Base-by-base conservation (phyloP, 1,139 yeast species). In the Schwanniomyces etchellsii region DNA sequence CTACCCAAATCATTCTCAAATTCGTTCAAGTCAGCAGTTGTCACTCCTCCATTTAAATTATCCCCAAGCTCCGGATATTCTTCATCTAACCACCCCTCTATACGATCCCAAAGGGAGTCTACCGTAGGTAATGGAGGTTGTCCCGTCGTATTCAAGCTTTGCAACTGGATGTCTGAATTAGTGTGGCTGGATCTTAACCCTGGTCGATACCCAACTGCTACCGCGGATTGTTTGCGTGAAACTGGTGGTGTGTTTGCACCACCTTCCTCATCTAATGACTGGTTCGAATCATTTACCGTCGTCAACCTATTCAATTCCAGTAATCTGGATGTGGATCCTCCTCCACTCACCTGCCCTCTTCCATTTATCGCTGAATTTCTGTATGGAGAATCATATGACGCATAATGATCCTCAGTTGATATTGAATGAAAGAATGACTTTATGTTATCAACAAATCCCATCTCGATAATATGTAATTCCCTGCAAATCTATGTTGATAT, bases 1-100 rank as follows among this genome's bases (percentile, higher is more conserved):
- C 78, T 63, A 30, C 74, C 81, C 44, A 81, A 61, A 50, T 83
- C 93, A 38, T 71, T 71, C 50, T 83, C 93, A 41, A 84, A 69
- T 44, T 81, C 91, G 52, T 80, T 79, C 48, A 84, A 66, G 52
- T 84, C 94, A 20, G 83, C 81, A 15, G 74, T 66, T 3, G 91
- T 81, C 7, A 77, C 93, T 4, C 85, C 84, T 36, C 70, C 73
- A 42, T 77, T 72, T 47, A 84, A 57, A 52, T 75, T 78, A 50
- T 84, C 94, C 29, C 66, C 80, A 34, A 84, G 70, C 52, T 84
- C 95, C 2, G 94, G 91, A 49, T 80, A 84, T 52, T 81, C 81
- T 31, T 74, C 74, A 27, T 82, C 93, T 37, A 82, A 61, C 84
- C 89, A 82, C 25, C 62, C 55, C 45, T 81, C 89, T 40, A 84